Evolutionary conservation across 176 grass and related monocot species (phyloP).

Genomic region (Bothriochloa decipiens): DNA sequence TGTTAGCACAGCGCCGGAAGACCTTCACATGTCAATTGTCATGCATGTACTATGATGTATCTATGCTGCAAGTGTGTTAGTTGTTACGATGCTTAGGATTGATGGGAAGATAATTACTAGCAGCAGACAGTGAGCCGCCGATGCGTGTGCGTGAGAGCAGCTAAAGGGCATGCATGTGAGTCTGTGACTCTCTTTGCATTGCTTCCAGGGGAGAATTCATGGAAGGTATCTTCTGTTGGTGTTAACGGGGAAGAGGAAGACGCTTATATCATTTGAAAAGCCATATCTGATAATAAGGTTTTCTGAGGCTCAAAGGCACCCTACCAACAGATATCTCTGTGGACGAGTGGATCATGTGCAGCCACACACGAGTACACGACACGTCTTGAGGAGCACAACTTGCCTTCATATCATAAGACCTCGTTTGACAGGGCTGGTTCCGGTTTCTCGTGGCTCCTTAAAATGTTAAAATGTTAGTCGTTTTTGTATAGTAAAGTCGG

Average conservation of each 20-base stretch:
- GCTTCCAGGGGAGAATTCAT: slow-evolving; percentile 40
- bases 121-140: neutral
- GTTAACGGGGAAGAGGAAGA: slow-evolving; percentile 9
- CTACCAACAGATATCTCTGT: neutral
- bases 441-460: too few relatives aligned
- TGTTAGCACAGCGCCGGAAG: neutral
- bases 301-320: slow-evolving; percentile 14
- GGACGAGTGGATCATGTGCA: neutral
- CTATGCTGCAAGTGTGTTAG: neutral
- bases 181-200: slow-evolving; percentile 34
- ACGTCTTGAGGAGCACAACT: neutral
- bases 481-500: too few relatives aligned
- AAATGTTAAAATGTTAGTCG: too few relatives aligned
- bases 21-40: neutral
- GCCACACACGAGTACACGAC: neutral
- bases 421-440: too few relatives aligned
- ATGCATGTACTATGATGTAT: neutral
- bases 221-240: slow-evolving; percentile 1
- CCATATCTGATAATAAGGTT: neutral
- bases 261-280: slow-evolving; percentile 14
- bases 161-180: neutral
- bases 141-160: neutral
- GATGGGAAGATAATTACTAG: neutral
- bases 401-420: neutral
- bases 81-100: slow-evolving; percentile 31